Evolutionary conservation across 331 rosid genomes (phyloP), one percentile per base, ranked within the genome.

Genomic region (Dryas integrifolia): DNA sequence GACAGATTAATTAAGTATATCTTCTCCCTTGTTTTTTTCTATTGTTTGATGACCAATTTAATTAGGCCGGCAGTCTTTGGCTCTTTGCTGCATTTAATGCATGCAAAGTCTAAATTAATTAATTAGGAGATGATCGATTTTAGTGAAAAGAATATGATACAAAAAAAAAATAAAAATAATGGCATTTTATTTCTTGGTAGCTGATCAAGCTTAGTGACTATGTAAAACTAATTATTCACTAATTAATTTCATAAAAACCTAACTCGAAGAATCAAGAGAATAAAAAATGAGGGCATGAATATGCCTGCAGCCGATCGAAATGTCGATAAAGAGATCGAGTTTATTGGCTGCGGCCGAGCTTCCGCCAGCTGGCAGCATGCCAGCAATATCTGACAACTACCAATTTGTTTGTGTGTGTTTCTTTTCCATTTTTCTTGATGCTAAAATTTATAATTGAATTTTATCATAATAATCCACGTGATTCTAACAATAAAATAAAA

Each of bases 81-180:
- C 24, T 21, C 24, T 44, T 16, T 40, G 41, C 63, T 69, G 63
- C 74, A 9, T 53, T 69, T 18, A 40, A 69, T 39, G 44, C 64
- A 21, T 18, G 64, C 18, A 4, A 39, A 39, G 12, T 9, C 26
- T 62, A 40, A 4, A 16, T 15, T 62, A 2, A 50, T 50, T 26
- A 60, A 0, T 39, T 62, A 44, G 48, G 48, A 44, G 9, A 44
- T 5, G 1, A 18, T 18, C 21, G 21, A 8, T 44, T 44, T 7
- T 7, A 53, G 58, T 41, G 38, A 10, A 18, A 15, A 41, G 26
- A 61, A n/a, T 41, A 15, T 38, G 0, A 61, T 30, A 16, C 24
- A 0, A 21, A 21, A 21, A 21, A 58, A 5, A 30, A 58, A 9
- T 14, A 2, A 40, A 4, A 69, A 40, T 8, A 69, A 39, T 39